A percentile compares a stretch with the other conserved stretches of the same genome.
These are phyloP conservation scores for Cephaloascus albidus DNA, from an alignment of 805 yeast species.

Conservation along the genomic window DNA sequence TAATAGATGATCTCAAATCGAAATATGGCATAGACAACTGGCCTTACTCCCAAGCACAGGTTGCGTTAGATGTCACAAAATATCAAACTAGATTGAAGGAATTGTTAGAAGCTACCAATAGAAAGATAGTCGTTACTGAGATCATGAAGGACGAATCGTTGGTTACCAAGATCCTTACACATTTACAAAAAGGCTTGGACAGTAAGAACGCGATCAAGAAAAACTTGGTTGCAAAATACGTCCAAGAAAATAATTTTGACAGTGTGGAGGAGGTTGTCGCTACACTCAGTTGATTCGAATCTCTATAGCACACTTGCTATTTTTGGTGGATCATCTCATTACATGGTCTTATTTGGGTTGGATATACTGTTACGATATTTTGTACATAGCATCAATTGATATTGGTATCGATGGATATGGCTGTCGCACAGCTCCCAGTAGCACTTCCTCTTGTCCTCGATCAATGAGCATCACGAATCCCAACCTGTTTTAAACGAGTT, in stretches of 20 bases:
- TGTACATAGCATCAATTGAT: no score
- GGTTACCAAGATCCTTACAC: conserved; percentile 19
- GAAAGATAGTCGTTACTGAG: conserved; percentile 11
- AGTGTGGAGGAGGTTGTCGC: neutral
- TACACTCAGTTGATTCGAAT: no score
- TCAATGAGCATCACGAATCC: no score
- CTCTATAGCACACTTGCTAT: no score
- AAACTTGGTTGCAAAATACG: conserved; percentile 63
- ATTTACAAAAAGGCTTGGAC: conserved; percentile 23
- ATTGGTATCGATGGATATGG: no score
- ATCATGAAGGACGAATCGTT: conserved; percentile 12
- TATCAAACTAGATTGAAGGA: conserved; percentile 15
- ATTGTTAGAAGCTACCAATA: conserved; percentile 18
- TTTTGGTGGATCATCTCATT: no score
- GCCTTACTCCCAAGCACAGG: conserved; percentile 31
- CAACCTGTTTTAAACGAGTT: no score
- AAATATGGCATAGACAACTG: conserved; percentile 38
- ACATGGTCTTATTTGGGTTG: no score
- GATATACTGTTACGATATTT: no score
- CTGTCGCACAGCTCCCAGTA: no score
- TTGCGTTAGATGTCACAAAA: conserved; percentile 26
- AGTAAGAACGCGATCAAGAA: conserved; percentile 50
- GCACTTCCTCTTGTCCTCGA: no score
- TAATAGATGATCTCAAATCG: conserved; percentile 25
- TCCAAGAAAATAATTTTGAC: conserved; percentile 21